Evolutionary conservation across 2,329 filamentous ascomycete genomes (phyloP).

Genomic region (Exophiala sp.): DNA sequence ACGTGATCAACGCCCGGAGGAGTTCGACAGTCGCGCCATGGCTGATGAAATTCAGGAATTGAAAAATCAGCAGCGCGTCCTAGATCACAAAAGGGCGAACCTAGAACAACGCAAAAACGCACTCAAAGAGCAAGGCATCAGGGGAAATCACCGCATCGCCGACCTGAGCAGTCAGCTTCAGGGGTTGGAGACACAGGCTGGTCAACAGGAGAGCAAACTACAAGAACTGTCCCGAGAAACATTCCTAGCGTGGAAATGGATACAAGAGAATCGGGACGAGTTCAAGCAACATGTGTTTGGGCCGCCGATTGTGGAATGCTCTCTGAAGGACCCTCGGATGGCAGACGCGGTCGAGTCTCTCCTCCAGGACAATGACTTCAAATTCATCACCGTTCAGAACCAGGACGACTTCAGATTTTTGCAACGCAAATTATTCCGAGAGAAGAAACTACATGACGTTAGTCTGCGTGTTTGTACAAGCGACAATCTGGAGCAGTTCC

Average conservation of each 20-base stretch:
- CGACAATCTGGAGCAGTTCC: slow-evolving; percentile 49
- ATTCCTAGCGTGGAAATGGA: slow-evolving; percentile 70
- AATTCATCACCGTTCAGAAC: slow-evolving; percentile 68
- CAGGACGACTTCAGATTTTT: slow-evolving; percentile 68
- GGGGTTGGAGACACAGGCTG: slow-evolving; percentile 65
- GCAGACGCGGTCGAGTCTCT: slow-evolving; percentile 56
- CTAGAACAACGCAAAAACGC: slow-evolving; percentile 17
- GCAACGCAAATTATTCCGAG: slow-evolving; percentile 57
- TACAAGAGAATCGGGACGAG: slow-evolving; percentile 60
- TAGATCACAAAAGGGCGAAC: slow-evolving; percentile 37
- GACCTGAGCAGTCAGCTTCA: slow-evolving; percentile 48
- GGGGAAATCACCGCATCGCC: slow-evolving; percentile 36
- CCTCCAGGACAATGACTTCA: slow-evolving; percentile 49
- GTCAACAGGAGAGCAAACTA: slow-evolving; percentile 66
- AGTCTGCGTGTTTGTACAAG: slow-evolving; percentile 53
- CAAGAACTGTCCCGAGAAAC: slow-evolving; percentile 57
- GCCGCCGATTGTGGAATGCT: slow-evolving; percentile 73
- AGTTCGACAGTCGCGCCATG: slow-evolving; percentile 51
- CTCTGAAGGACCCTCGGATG: slow-evolving; percentile 66
- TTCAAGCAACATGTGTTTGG: slow-evolving; percentile 76
- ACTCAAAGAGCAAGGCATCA: slow-evolving; percentile 38
- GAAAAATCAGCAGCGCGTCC: slow-evolving; percentile 29
- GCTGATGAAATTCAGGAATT: slow-evolving; percentile 19
- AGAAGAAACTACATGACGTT: slow-evolving; percentile 62
- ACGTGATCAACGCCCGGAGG: slow-evolving; percentile 55